phyloP scores from a whole-genome alignment of 2,329 filamentous ascomycete genomes.

The Juglanconis oblonga region DNA sequence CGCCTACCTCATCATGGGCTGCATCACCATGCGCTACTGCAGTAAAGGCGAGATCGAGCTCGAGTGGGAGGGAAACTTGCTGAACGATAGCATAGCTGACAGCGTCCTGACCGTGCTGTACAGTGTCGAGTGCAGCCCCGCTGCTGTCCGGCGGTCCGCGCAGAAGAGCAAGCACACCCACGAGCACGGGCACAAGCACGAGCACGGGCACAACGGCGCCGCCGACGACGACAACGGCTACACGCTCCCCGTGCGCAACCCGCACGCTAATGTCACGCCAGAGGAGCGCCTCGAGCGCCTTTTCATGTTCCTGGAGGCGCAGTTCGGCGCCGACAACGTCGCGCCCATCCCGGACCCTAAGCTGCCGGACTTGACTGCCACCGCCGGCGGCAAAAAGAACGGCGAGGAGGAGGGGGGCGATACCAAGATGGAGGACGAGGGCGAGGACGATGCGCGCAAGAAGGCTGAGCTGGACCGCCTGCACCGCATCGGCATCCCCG shows the following conservation, averaged over 20 bases:
- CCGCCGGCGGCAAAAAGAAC: constrained; percentile 32
- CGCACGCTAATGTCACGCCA: constrained; percentile 68
- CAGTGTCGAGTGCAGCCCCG: constrained; percentile 88
- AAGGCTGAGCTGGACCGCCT: constrained; percentile 72
- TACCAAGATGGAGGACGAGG: constrained; percentile 31
- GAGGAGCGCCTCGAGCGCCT: constrained; percentile 79
- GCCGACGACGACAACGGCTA: constrained; percentile 45
- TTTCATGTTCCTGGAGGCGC: constrained; percentile 93
- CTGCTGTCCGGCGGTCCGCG: constrained; percentile 80
- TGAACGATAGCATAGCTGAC: constrained; percentile 98
- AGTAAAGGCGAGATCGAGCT: constrained; percentile 79
- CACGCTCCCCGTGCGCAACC: constrained; percentile 56
- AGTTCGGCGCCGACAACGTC: constrained; percentile 85
- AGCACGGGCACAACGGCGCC: constrained; percentile 21
- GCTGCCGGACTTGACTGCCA: constrained; percentile 35
- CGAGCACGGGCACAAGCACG: constrained; percentile 35
- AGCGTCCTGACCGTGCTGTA: constrained; percentile 91
- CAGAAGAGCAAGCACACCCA: constrained; percentile 37
- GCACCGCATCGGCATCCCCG: constrained; percentile 81
- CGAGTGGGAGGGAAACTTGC: constrained; percentile 96
- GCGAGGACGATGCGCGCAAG: constrained; percentile 52
- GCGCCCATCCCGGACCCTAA: constrained; percentile 69
- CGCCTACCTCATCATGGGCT: constrained; percentile 80
- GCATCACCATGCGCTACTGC: constrained; percentile 76
- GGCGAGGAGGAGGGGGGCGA: constrained; percentile 31